These are phyloP conservation scores for Paramecium octaurelia DNA, from an alignment of 73 alveolate species.

Conservation along the genomic window DNA sequence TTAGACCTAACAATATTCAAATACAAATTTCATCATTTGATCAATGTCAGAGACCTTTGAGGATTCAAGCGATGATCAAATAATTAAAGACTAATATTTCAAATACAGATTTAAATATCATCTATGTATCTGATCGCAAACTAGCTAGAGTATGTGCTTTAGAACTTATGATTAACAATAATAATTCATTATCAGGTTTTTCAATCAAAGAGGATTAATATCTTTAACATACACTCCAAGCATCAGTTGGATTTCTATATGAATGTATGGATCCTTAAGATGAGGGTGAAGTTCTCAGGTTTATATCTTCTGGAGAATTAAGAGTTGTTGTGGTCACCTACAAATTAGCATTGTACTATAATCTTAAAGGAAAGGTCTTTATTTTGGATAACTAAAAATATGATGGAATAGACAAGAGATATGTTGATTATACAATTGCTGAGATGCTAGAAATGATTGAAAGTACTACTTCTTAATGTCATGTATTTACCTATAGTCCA, in stretches of 20 bases:
- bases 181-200: background rate
- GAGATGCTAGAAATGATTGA: constrained; percentile 98
- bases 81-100: background rate
- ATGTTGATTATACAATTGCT: constrained; percentile 97
- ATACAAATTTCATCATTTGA: constrained; percentile 76
- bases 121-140: constrained; percentile 80
- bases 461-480: constrained; percentile 82
- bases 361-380: constrained; percentile 54
- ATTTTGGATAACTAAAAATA: constrained; percentile 93
- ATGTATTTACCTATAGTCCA: constrained; percentile 69
- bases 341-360: constrained; percentile 46
- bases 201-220: constrained; percentile 51
- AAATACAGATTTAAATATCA: constrained; percentile 61
- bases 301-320: constrained; percentile 44
- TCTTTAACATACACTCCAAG: constrained; percentile 66
- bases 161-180: background rate
- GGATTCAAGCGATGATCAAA: constrained; percentile 47
- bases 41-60: constrained; percentile 74
- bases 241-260: constrained; percentile 79
- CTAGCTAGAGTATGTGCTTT: constrained; percentile 72
- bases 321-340: constrained; percentile 12
- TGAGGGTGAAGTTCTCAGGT: constrained; percentile 75
- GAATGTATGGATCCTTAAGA: constrained; percentile 75
- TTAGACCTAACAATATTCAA: constrained; percentile 82
- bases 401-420: constrained; percentile 92